These are phyloP conservation scores for Alternaria sp. DNA, from an alignment of 2,329 filamentous ascomycete species.

Conservation along the genomic window DNA sequence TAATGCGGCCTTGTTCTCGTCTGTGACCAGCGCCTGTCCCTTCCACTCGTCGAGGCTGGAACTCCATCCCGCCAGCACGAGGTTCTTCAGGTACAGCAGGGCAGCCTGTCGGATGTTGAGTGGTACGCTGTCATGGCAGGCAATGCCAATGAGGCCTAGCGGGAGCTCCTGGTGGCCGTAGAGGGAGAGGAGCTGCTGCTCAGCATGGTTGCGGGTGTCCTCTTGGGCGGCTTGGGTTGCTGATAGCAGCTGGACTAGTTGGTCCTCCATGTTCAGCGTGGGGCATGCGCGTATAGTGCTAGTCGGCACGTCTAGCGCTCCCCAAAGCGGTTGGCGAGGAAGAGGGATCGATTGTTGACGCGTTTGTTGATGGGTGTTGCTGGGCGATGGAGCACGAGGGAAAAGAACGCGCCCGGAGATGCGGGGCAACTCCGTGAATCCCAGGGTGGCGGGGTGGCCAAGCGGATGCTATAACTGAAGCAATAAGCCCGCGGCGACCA, in stretches of 20 bases:
- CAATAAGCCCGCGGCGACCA: slow-evolving; percentile 1
- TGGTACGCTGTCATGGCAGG: slow-evolving; percentile 75
- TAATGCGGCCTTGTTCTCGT: slow-evolving; percentile 76
- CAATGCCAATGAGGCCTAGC: slow-evolving; percentile 80
- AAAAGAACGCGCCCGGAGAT: slow-evolving; percentile 38
- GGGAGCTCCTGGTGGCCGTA: slow-evolving; percentile 76
- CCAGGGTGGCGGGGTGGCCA: slow-evolving; percentile 21
- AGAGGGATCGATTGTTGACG: slow-evolving; percentile 23
- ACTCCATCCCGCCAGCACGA: slow-evolving; percentile 86
- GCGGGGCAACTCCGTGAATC: slow-evolving; percentile 38
- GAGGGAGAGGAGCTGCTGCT: slow-evolving; percentile 78
- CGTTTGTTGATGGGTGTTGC: slow-evolving; percentile 34
- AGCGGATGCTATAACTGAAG: slow-evolving; percentile 12
- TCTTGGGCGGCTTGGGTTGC: slow-evolving; percentile 83
- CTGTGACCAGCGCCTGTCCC: slow-evolving; percentile 72
- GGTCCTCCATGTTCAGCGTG: slow-evolving; percentile 76
- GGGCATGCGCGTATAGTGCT: slow-evolving; percentile 38
- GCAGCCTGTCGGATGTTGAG: slow-evolving; percentile 83
- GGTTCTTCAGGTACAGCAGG: slow-evolving; percentile 79
- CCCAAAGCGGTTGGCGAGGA: slow-evolving; percentile 27
- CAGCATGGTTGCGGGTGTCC: slow-evolving; percentile 82
- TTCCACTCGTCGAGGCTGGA: slow-evolving; percentile 75
- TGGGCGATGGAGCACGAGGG: slow-evolving; percentile 24
- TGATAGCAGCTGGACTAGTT: slow-evolving; percentile 85
- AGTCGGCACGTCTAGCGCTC: slow-evolving; percentile 42